Evolutionary conservation across 495 filamentous ascomycete species (phyloP), one percentile per base, ranked within the genome.

Genomic region (Podospora sp.): DNA sequence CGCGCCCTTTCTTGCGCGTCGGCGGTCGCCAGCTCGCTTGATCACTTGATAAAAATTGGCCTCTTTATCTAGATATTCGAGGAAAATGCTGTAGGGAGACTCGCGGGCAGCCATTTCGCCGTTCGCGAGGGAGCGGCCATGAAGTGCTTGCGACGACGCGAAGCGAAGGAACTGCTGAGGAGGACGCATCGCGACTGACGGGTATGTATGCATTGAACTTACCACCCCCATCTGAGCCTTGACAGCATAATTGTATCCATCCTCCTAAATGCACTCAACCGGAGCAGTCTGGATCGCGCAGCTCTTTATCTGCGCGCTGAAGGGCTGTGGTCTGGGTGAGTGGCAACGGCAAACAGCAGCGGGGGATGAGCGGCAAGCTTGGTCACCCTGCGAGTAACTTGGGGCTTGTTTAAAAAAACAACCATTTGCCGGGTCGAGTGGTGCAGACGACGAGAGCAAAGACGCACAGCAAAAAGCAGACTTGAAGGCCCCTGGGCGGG

Each of bases 121-220:
- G 71, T 65, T 67, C 65, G 56, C 57, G 60, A 58, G 26, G 51
- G 66, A 60, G 56, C 29, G 67, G 68, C 58, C 65, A 67, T 75
- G 73, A 75, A 68, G 71, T 72, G 71, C 64, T 65, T 68, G 56
- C 35, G 62, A 55, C 70, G 40, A 75, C 71, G 67, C 66, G 61
- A 27, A 67, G 35, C 59, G 36, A 66, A 56, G 64, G 60, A 51
- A 57, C 35, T 68, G 68, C 60, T 68, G 68, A 51, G 60, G 58
- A 68, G 65, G 58, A 60, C 62, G 57, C 62, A 70, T 62, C 56
- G 60, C 46, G 51, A 67, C 26, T 53, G 21, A 69, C 73, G 74
- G 74, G 74, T 76, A 76, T 76, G 74, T 76, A 73, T 76, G 74
- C 72, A 73, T 72, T 26, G 63, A 73, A 69, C 40, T 66, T 72